phyloP scores from a whole-genome alignment of 352 stramenopile species.

The Bremia lactucae region DNA sequence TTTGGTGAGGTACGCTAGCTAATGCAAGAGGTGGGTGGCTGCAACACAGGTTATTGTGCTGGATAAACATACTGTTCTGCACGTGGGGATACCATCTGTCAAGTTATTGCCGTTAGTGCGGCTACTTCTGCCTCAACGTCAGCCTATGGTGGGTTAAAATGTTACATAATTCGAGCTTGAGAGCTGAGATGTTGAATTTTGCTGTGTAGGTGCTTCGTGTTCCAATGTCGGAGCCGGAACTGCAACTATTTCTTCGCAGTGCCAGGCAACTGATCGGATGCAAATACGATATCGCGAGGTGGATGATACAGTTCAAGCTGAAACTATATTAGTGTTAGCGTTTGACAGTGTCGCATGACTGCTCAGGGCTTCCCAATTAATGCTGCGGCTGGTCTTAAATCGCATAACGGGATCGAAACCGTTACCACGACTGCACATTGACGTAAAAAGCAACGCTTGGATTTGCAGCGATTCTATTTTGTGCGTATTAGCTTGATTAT shows the following conservation, averaged over 20 bases:
- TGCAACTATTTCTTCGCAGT: constrained; percentile 44
- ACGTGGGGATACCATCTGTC: constrained; percentile 48
- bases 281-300: constrained; percentile 60
- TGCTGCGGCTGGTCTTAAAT: constrained; percentile 45
- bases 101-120: constrained; percentile 52
- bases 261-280: constrained; percentile 46
- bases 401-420: constrained; percentile 30
- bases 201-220: constrained; percentile 41
- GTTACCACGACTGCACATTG: constrained; percentile 34
- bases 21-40: background rate
- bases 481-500: too few relatives aligned
- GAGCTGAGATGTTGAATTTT: constrained; percentile 1
- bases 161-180: background rate
- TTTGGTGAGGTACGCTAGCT: background rate
- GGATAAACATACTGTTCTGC: constrained; percentile 46
- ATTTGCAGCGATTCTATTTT: constrained; percentile 73
- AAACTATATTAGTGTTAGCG: background rate
- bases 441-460: constrained; percentile 46
- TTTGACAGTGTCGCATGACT: constrained; percentile 1
- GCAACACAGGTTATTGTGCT: constrained; percentile 42
- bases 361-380: constrained; percentile 46
- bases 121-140: constrained; percentile 49
- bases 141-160: constrained; percentile 41
- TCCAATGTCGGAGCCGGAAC: constrained; percentile 33
- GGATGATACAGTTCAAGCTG: constrained; percentile 1